Conservation (phyloP, 2,329 filamentous ascomycete genomes). For the Venturia carpophila region DNA sequence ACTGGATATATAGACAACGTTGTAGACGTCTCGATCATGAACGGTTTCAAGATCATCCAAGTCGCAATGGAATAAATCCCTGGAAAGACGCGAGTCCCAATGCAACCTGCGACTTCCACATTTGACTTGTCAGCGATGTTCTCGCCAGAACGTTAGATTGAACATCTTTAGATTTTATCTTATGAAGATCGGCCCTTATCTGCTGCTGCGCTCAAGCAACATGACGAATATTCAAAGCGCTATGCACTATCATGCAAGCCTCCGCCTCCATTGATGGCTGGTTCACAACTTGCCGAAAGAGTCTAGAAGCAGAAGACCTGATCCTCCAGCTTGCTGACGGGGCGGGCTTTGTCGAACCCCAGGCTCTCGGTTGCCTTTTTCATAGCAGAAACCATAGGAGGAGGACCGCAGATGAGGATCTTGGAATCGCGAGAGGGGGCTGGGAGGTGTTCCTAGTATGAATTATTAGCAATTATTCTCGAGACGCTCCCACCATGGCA, state of each 20-base stretch:
- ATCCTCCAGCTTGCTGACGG: constrained; percentile 95
- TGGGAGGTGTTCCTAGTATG: constrained; percentile 64
- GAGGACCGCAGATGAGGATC: constrained; percentile 88
- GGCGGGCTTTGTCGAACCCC: constrained; percentile 84
- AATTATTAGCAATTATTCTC: constrained; percentile 22
- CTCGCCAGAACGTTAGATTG: not conserved
- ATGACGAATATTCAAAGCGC: not conserved
- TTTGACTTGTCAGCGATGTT: not conserved
- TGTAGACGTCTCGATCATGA: too few species aligned
- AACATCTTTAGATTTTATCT: not conserved
- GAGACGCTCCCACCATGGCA: not conserved
- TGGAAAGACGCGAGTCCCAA: not conserved
- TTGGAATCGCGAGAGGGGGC: constrained; percentile 81
- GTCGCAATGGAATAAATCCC: too few species aligned
- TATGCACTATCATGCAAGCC: constrained; percentile 1
- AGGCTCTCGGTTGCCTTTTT: constrained; percentile 91
- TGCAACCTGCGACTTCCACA: not conserved
- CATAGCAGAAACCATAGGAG: constrained; percentile 92
- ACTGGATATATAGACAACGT: too few species aligned
- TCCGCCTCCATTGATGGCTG: not conserved
- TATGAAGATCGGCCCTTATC: not conserved
- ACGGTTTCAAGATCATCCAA: too few species aligned
- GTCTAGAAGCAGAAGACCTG: constrained; percentile 92
- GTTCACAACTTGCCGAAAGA: too few species aligned
- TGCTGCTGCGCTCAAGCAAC: not conserved